Evolutionary conservation across 305 asterid species (phyloP), one percentile per base, ranked within the genome.

Genomic region (Fraxinus platypoda): DNA sequence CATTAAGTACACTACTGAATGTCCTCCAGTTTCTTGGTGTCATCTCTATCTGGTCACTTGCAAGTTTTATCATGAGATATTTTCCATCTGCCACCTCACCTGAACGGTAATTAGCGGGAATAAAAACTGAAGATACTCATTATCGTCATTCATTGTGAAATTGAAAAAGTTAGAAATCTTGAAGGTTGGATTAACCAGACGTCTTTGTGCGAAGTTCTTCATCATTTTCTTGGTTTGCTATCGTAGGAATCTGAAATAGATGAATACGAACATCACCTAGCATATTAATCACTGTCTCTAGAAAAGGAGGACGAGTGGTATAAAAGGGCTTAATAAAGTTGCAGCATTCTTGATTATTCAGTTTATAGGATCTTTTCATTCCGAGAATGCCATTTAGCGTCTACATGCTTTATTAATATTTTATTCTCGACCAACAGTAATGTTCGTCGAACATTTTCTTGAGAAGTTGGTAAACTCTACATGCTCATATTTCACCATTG

Each of bases 11-110:
- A 7, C 97, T 95, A 54, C 87, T 95, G 57, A 94, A 90, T 30
- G 96, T 95, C 70, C 96, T 95, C 31, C 97, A 94, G 80, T 88
- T 94, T 82, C 98, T 94, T 54, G 98, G 99, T 19, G 82, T 95
- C 77, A 86, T 94, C 37, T 93, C 93, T 81, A 90, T 95, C 37
- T 95, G 98, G 98, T 94, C 97, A 1, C 97, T 95, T 77, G 92
- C 99, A 13, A 94, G 96, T 89, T 95, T 93, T 90, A 88, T 95
- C 92, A 89, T 92, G 93, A 88, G 93, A 86, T 87, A 88, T 72
- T 89, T 84, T 82, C 91, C 97, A 78, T 83, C 94, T 52, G 71
- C 90, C 80, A 84, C 84, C 77, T 80, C 77, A 78, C 78, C 79
- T 68, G 87, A 87, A 77, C 82, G 9, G 59, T 86, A 75, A 84